These are phyloP conservation scores for Colletotrichum sp. DNA, from an alignment of 2,329 filamentous ascomycete species.

Conservation along the genomic window DNA sequence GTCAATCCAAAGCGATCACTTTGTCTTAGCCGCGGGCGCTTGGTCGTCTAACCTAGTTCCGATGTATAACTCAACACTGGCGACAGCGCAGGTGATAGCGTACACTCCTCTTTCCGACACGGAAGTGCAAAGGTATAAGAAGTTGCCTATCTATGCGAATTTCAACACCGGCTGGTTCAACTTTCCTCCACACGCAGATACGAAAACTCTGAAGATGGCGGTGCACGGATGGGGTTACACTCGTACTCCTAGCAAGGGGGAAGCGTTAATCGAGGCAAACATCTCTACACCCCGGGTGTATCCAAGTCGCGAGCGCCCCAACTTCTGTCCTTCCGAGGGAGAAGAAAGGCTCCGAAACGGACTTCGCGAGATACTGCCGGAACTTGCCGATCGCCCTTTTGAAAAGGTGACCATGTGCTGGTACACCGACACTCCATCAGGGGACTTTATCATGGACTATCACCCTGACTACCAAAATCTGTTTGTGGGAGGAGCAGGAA, in stretches of 20 bases:
- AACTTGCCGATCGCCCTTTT: constrained; percentile 57
- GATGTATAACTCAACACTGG: constrained; percentile 65
- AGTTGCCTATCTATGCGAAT: constrained; percentile 65
- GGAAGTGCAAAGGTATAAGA: constrained; percentile 58
- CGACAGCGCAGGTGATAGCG: constrained; percentile 70
- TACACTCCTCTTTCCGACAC: constrained; percentile 65
- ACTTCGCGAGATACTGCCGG: constrained; percentile 59
- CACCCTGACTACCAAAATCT: constrained; percentile 53
- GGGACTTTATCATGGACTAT: constrained; percentile 64
- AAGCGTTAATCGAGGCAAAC: background rate
- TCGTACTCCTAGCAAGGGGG: constrained; percentile 19
- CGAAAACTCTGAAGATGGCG: constrained; percentile 62
- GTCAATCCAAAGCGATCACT: background rate
- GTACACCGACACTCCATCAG: constrained; percentile 68
- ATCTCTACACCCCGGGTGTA: background rate
- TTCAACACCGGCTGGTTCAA: constrained; percentile 58
- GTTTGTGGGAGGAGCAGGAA: constrained; percentile 53
- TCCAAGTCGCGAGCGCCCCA: constrained; percentile 31
- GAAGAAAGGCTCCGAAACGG: constrained; percentile 55
- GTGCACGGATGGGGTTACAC: constrained; percentile 65
- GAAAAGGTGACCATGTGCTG: constrained; percentile 60
- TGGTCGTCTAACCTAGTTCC: constrained; percentile 64
- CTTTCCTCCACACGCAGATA: constrained; percentile 52
- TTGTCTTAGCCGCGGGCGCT: constrained; percentile 70
- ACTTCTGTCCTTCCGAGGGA: constrained; percentile 54